Evolutionary conservation across 1,284 basidiomycete species (phyloP).

Genomic region (Caloboletus inedulis): DNA sequence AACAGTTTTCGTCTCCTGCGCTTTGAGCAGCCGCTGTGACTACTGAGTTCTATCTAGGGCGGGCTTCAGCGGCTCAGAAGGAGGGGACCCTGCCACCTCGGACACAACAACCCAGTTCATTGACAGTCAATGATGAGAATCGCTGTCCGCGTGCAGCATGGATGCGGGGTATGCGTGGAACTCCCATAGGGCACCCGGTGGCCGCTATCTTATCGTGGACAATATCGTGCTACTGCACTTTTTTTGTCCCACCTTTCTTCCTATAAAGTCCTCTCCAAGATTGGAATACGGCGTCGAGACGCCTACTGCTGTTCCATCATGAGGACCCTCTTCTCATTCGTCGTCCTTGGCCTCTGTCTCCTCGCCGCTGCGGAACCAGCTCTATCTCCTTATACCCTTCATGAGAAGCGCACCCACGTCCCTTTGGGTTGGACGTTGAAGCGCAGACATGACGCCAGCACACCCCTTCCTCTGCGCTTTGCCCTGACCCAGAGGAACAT

Average conservation of each 20-base stretch:
- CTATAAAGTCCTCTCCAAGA: slow-evolving; percentile 11
- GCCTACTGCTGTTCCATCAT: slow-evolving; percentile 1
- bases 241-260: slow-evolving; percentile 12
- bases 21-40: neutral
- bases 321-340: slow-evolving; percentile 16
- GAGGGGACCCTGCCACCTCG: neutral
- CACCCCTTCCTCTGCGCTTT: slow-evolving; percentile 37
- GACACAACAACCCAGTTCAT: neutral
- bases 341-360: slow-evolving; percentile 20
- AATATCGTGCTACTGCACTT: slow-evolving; percentile 5
- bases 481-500: slow-evolving; percentile 42
- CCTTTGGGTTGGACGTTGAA: slow-evolving; percentile 35
- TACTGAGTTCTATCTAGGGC: neutral
- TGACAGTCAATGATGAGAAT: neutral
- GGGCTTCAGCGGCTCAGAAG: neutral
- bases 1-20: neutral
- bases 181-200: slow-evolving; percentile 2
- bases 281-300: neutral
- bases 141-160: neutral
- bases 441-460: slow-evolving; percentile 25
- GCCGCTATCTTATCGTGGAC: slow-evolving; percentile 8
- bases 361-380: slow-evolving; percentile 9
- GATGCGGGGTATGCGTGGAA: slow-evolving; percentile 1
- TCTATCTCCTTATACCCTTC: slow-evolving; percentile 16
- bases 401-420: slow-evolving; percentile 34